A percentile compares a stretch with the other conserved stretches of the same genome.
phyloP scores from a whole-genome alignment of 805 yeast species.

The Priceomyces fermenticarens region DNA sequence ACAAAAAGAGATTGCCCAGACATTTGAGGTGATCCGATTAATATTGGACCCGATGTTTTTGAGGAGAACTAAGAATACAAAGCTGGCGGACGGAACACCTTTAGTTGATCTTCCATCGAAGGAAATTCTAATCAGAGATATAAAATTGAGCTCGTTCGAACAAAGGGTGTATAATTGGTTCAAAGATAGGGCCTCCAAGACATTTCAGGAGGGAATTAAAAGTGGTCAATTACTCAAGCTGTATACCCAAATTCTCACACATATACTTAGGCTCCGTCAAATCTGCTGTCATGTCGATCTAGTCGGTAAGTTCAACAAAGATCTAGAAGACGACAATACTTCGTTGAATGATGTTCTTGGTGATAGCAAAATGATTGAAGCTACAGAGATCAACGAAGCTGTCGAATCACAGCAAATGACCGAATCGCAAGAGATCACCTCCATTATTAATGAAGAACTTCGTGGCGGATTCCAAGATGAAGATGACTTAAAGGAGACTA shows the following conservation, averaged over 20 bases:
- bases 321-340: too few relatives aligned
- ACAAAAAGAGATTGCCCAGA: constrained; percentile 62
- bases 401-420: constrained; percentile 9
- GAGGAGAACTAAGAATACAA: constrained; percentile 85
- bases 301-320: constrained; percentile 30
- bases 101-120: constrained; percentile 77
- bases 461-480: constrained; percentile 10
- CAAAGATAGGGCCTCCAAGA: constrained; percentile 59
- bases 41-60: constrained; percentile 79
- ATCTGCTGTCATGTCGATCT: constrained; percentile 81
- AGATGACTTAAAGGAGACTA: constrained; percentile 6
- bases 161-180: constrained; percentile 64
- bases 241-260: constrained; percentile 78
- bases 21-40: constrained; percentile 80
- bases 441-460: constrained; percentile 1
- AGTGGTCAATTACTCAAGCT: constrained; percentile 67
- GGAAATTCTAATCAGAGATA: constrained; percentile 63
- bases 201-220: constrained; percentile 57
- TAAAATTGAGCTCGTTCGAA: constrained; percentile 67
- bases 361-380: constrained; percentile 32
- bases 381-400: constrained; percentile 23
- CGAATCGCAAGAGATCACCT: background rate
- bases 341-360: constrained; percentile 41
- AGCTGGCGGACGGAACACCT: constrained; percentile 65
- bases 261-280: constrained; percentile 80